Evolutionary conservation across 106 monocot genomes (phyloP).

Genomic region (Phalaenopsis equestris): DNA sequence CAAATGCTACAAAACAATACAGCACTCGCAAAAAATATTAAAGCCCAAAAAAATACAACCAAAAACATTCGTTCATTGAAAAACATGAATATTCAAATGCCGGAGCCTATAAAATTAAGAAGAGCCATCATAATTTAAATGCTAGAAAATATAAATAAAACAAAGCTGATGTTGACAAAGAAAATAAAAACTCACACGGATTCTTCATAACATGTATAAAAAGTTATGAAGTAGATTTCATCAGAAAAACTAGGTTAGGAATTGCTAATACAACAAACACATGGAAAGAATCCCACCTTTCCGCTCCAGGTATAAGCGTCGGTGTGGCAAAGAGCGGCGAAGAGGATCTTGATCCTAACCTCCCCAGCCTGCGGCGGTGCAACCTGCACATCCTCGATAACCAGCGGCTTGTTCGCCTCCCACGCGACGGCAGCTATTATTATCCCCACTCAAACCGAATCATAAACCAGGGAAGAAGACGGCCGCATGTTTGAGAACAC

Average conservation of each 20-base stretch:
- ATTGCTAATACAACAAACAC: not conserved
- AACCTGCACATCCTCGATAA: constrained; percentile 93
- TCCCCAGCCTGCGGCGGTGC: constrained; percentile 97
- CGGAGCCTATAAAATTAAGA: too few relatives aligned
- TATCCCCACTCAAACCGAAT: not conserved
- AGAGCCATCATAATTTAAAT: too few relatives aligned
- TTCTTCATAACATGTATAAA: too few relatives aligned
- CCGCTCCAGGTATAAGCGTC: constrained; percentile 95
- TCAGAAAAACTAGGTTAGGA: not conserved
- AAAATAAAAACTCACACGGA: not conserved
- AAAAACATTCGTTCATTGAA: not conserved
- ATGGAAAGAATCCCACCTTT: constrained; percentile 36
- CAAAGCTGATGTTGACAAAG: not conserved
- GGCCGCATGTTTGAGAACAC: not conserved
- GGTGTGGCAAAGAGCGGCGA: constrained; percentile 95
- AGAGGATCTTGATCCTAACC: constrained; percentile 88
- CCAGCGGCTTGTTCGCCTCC: constrained; percentile 90
- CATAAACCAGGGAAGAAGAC: not conserved
- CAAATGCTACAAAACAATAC: not conserved
- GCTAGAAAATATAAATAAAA: not conserved
- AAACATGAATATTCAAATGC: not conserved
- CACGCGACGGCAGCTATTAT: constrained; percentile 80
- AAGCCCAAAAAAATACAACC: not conserved
- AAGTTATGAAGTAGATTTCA: not conserved
- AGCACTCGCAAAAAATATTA: not conserved